Evolutionary conservation across 495 filamentous ascomycete genomes (phyloP).

Genomic region (Alectoria sarmentosa): DNA sequence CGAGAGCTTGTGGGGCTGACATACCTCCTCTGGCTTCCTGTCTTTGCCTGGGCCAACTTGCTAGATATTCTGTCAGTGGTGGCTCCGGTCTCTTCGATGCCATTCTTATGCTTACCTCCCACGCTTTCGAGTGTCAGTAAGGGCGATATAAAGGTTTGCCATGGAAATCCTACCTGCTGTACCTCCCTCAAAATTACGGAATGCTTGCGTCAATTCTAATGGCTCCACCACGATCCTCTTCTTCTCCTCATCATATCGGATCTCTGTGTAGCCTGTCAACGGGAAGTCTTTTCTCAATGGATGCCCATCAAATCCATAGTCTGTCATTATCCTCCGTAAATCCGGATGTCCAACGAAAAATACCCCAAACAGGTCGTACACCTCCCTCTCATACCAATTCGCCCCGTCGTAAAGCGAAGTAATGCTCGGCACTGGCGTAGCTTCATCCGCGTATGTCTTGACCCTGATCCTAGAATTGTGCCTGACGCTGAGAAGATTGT

Average conservation of each 20-base stretch:
- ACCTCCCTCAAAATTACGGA: constrained; percentile 93
- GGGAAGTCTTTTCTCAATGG: constrained; percentile 98
- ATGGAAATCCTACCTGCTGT: constrained; percentile 31
- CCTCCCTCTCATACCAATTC: constrained; percentile 98
- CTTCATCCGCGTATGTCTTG: constrained; percentile 98
- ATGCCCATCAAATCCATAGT: constrained; percentile 98
- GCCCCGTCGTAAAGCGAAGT: constrained; percentile 84
- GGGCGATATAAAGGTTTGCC: neutral
- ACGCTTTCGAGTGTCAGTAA: constrained; percentile 13
- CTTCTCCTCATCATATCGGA: constrained; percentile 98
- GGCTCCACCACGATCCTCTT: constrained; percentile 98
- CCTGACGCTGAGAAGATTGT: constrained; percentile 91
- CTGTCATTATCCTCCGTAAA: constrained; percentile 96
- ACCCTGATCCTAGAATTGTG: constrained; percentile 95
- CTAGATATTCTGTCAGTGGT: constrained; percentile 37
- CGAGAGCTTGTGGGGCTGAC: constrained; percentile 30
- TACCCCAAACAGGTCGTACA: constrained; percentile 95
- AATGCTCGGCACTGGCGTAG: constrained; percentile 86
- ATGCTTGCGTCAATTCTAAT: constrained; percentile 96
- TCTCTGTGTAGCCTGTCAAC: constrained; percentile 96
- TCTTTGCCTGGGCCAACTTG: constrained; percentile 79
- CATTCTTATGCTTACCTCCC: neutral
- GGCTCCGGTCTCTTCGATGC: neutral
- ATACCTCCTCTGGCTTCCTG: constrained; percentile 64
- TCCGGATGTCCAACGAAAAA: constrained; percentile 96